Base-by-base conservation (phyloP, 2,329 filamentous ascomycete genomes). In the Aspergillus jensenii region DNA sequence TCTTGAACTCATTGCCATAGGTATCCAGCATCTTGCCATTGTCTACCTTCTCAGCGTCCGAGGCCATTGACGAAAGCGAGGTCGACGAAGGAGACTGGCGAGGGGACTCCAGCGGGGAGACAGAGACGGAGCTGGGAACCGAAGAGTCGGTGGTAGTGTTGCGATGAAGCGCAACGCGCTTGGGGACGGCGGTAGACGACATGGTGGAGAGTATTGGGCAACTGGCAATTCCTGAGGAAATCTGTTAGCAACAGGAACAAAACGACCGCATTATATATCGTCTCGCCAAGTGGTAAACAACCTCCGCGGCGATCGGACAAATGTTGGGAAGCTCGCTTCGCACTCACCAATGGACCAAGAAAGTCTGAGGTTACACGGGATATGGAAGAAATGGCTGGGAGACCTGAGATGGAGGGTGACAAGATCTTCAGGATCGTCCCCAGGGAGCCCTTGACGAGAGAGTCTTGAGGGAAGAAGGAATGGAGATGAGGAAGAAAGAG, bases 1-100 rank as follows among this genome's bases (percentile, higher is more conserved):
- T 84, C 76, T 91, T 83, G 81, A 99, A 99, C 71, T 92, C 85
- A 78, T 98, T 96, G 78, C 95, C 95, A 75, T 96, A 95, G 12
- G 91, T 93, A 79, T 99, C 93, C 64, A 95, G 71, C 66, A 99
- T 85, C 74, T 87, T 87, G 65, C 74, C 63, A 65, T 56, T 71
- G 65, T 82, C 81, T 56, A 82, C 84, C 50, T 82, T 81, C 56
- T 82, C 84, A 45, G 84, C 81, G 56, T 86, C 83, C 11, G 90
- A 93, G 56, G 86, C 88, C 74, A 98, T 82, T 25, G 95, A 98
- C 11, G 93, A 97, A 62, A 98, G 84, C 3, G 95, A 98, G 3
- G 93, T 96, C 40, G 90, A 90, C 7, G 95, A 98, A 47, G 84
- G 81, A 25, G 93, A 88, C 43, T 81, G 81, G 52, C 78, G 79